These are phyloP conservation scores for Neonectria neomacrospora DNA, from an alignment of 2,329 filamentous ascomycete species.

Conservation along the genomic window DNA sequence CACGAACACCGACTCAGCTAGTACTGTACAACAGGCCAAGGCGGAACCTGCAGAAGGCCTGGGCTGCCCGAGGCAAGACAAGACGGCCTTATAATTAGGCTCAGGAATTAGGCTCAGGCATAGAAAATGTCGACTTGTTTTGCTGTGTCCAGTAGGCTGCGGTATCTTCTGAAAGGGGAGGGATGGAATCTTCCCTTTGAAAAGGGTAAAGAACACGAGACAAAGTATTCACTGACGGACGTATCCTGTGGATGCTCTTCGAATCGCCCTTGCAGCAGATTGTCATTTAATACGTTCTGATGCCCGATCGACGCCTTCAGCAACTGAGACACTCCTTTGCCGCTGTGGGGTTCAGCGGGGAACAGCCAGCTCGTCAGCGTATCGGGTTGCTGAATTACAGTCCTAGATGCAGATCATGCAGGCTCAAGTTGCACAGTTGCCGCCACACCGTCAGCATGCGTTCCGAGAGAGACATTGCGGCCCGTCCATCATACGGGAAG, in stretches of 20 bases:
- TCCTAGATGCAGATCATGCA: background rate
- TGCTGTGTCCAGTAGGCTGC: too few species aligned
- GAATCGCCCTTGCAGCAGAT: background rate
- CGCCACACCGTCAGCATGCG: constrained; percentile 1
- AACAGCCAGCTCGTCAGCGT: background rate
- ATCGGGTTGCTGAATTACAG: background rate
- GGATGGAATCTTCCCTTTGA: too few species aligned
- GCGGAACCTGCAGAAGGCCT: background rate
- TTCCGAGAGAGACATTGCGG: constrained; percentile 3
- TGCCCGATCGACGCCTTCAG: background rate
- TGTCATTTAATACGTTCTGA: background rate
- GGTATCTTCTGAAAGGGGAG: too few species aligned
- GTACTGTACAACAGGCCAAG: background rate
- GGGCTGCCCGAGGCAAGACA: background rate
- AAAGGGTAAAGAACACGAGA: background rate
- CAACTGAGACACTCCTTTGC: background rate
- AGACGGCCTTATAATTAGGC: background rate
- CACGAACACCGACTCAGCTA: background rate
- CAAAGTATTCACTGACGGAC: background rate
- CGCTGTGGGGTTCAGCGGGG: constrained; percentile 2
- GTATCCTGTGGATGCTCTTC: background rate
- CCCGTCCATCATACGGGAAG: background rate
- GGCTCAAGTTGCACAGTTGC: background rate
- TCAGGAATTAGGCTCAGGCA: too few species aligned
- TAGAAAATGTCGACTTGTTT: too few species aligned